These are phyloP conservation scores for Candida sanyaensis DNA, from an alignment of 1,139 yeast species.

Conservation along the genomic window DNA sequence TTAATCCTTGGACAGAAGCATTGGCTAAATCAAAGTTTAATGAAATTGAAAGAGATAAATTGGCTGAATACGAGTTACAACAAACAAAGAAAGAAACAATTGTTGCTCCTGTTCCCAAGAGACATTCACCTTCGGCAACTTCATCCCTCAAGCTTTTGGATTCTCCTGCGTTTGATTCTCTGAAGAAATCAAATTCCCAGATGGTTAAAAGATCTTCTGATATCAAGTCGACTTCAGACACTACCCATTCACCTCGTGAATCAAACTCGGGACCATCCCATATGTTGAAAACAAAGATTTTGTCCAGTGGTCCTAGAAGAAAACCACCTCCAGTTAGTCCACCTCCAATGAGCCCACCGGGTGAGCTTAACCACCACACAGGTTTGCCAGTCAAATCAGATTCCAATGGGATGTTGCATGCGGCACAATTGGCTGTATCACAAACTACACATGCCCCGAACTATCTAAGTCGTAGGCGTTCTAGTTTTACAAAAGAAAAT, in stretches of 20 bases:
- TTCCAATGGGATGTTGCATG: constrained; percentile 36
- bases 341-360: constrained; percentile 24
- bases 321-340: constrained; percentile 39
- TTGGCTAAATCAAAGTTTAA: constrained; percentile 50
- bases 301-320: constrained; percentile 22
- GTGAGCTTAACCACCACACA: constrained; percentile 33
- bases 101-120: not conserved
- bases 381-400: constrained; percentile 26
- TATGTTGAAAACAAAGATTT: constrained; percentile 10
- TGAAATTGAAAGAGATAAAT: constrained; percentile 48
- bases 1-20: constrained; percentile 56
- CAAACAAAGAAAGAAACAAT: constrained; percentile 1
- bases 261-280: constrained; percentile 3
- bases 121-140: constrained; percentile 4
- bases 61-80: constrained; percentile 11
- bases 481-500: constrained; percentile 41
- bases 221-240: not conserved
- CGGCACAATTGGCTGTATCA: constrained; percentile 50
- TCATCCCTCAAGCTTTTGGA: constrained; percentile 28
- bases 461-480: constrained; percentile 31
- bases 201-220: not conserved
- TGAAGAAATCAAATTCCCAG: not conserved
- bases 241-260: constrained; percentile 4
- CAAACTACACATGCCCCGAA: constrained; percentile 24
- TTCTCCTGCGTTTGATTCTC: constrained; percentile 21